Conservation (phyloP, 75 land plant genomes). For the Gnetum montanum region DNA sequence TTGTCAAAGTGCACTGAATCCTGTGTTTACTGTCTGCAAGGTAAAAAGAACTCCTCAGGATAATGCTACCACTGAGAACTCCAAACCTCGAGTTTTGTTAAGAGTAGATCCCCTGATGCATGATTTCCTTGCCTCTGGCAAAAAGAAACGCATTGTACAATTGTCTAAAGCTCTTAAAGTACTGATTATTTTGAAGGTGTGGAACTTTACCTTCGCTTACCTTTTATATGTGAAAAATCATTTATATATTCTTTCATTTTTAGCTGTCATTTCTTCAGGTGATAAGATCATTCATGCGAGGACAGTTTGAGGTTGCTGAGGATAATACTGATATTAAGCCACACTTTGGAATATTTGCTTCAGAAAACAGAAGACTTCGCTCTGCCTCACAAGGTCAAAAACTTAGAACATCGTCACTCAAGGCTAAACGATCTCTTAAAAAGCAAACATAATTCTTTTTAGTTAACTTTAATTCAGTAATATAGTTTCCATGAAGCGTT, state of each 20-base stretch:
- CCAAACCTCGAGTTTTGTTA: slow-evolving; percentile 60
- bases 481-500: no score
- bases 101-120: slow-evolving; percentile 67
- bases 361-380: neutral
- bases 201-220: neutral
- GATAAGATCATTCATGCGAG: neutral
- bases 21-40: no score
- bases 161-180: slow-evolving; percentile 66
- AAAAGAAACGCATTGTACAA: slow-evolving; percentile 45
- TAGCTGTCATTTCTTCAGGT: neutral
- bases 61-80: slow-evolving; percentile 36
- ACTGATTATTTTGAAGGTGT: slow-evolving; percentile 58
- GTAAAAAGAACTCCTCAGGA: slow-evolving; percentile 19
- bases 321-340: neutral
- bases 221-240: neutral
- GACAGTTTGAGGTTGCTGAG: slow-evolving; percentile 2
- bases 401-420: neutral
- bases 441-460: no score
- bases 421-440: no score
- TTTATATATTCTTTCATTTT: neutral
- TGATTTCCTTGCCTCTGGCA: slow-evolving; percentile 59
- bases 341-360: slow-evolving; percentile 1
- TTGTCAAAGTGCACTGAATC: no score
- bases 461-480: no score
- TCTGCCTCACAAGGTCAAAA: neutral